These are phyloP conservation scores for Penicillium sp. DNA, from an alignment of 2,329 filamentous ascomycete genomes.

Conservation along the genomic window DNA sequence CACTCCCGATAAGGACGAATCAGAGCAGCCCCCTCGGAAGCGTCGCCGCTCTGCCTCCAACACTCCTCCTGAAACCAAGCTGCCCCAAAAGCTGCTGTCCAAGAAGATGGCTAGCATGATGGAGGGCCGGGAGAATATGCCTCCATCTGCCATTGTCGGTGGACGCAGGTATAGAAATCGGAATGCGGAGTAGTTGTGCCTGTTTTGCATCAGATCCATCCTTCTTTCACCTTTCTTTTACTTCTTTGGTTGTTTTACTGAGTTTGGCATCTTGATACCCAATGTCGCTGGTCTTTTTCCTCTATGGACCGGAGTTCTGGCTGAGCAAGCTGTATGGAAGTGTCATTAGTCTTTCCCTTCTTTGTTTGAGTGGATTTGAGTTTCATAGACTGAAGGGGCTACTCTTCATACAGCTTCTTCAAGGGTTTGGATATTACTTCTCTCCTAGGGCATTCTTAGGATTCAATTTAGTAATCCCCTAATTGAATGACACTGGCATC, in stretches of 20 bases:
- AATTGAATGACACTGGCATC: background rate
- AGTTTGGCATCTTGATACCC: conserved; percentile 28
- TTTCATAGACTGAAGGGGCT: conserved; percentile 8
- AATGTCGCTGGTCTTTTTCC: conserved; percentile 25
- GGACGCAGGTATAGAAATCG: conserved; percentile 36
- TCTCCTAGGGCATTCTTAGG: background rate
- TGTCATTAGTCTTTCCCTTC: conserved; percentile 14
- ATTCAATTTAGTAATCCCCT: too few relatives aligned
- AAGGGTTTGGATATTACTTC: background rate
- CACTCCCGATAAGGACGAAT: conserved; percentile 26
- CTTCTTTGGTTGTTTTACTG: conserved; percentile 9
- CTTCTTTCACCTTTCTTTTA: conserved; percentile 8
- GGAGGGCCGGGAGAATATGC: conserved; percentile 51
- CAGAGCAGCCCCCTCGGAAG: conserved; percentile 30
- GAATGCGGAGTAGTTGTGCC: conserved; percentile 26
- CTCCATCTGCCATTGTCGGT: conserved; percentile 28
- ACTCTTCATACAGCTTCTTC: conserved; percentile 4
- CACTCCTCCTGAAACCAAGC: conserved; percentile 38
- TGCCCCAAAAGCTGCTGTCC: conserved; percentile 46
- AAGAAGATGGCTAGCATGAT: conserved; percentile 43
- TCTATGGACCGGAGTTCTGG: conserved; percentile 22
- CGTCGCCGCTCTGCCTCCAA: conserved; percentile 32
- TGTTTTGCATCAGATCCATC: background rate
- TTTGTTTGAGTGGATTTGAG: conserved; percentile 7
- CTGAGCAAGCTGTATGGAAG: conserved; percentile 17